Conservation (phyloP, 139 green algal genomes). For the Deuterostichococcus epilithicus region DNA sequence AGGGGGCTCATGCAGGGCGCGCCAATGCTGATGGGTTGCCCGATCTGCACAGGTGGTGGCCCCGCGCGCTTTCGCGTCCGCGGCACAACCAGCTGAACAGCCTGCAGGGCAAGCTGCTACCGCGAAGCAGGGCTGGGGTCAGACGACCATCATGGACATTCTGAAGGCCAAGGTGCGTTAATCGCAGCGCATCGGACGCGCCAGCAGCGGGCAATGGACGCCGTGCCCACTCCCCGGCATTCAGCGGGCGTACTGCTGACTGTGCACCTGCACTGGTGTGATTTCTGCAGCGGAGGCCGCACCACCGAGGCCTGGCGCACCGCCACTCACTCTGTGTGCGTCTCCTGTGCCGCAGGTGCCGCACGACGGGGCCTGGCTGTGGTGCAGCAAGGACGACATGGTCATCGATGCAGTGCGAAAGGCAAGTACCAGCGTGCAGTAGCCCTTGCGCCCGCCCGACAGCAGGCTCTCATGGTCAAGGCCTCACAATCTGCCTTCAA, state of each 20-base stretch:
- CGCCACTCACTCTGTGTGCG: neutral
- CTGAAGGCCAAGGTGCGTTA: slow-evolving; percentile 20
- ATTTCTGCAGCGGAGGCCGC: no score
- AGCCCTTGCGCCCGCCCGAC: neutral
- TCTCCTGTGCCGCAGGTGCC: slow-evolving; percentile 15
- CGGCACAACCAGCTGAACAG: neutral
- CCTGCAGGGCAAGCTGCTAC: neutral
- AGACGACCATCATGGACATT: slow-evolving; percentile 8
- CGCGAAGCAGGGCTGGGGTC: neutral
- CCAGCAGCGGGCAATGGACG: neutral
- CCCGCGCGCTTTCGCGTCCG: neutral
- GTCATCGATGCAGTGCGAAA: slow-evolving; percentile 56
- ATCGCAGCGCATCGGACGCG: neutral
- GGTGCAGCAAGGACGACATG: slow-evolving; percentile 45
- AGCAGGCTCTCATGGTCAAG: neutral
- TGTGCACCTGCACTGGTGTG: neutral
- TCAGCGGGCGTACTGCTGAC: neutral
- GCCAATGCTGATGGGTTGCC: no score
- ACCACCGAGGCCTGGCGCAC: no score
- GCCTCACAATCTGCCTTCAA: neutral
- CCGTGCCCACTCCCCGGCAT: neutral
- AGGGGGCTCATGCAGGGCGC: no score
- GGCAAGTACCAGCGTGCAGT: slow-evolving; percentile 8
- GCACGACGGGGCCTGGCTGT: slow-evolving; percentile 49
- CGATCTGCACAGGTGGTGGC: no score